phyloP scores from a whole-genome alignment of 495 filamentous ascomycete species.

The Xylaria flabelliformis region DNA sequence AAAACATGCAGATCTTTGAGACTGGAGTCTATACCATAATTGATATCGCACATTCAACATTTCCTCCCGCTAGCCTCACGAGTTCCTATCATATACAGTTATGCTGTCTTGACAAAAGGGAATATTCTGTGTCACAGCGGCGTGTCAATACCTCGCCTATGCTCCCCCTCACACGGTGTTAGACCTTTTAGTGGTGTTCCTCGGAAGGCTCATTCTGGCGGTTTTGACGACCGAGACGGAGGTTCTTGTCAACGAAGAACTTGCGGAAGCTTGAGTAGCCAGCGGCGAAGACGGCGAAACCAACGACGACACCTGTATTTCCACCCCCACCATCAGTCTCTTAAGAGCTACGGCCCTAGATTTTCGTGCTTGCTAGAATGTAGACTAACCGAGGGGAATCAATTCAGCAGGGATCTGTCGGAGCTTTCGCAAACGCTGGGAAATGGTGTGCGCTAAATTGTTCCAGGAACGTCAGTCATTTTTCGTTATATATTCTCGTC shows the following conservation, averaged over 20 bases:
- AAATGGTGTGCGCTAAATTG: conserved; percentile 88
- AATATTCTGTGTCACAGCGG: conserved; percentile 28
- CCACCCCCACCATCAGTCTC: conserved; percentile 27
- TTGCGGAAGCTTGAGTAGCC: conserved; percentile 81
- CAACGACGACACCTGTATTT: conserved; percentile 78
- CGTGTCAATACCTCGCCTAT: conserved; percentile 22
- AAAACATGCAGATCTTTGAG: conserved; percentile 30
- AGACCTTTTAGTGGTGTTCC: conserved; percentile 42
- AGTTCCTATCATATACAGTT: conserved; percentile 41
- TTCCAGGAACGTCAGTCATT: conserved; percentile 11
- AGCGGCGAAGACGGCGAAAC: conserved; percentile 68
- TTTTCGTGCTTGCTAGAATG: background rate
- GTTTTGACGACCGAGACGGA: conserved; percentile 73
- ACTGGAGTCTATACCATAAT: conserved; percentile 36
- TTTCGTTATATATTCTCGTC: background rate
- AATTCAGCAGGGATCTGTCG: conserved; percentile 92
- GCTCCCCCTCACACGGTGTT: background rate
- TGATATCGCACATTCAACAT: conserved; percentile 36
- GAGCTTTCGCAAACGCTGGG: conserved; percentile 86
- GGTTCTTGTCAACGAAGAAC: conserved; percentile 85
- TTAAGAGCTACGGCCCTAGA: conserved; percentile 9
- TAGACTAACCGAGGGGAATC: conserved; percentile 84
- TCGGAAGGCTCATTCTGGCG: conserved; percentile 48
- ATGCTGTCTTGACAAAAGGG: conserved; percentile 34
- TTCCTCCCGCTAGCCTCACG: conserved; percentile 31